A percentile compares a stretch with the other conserved stretches of the same genome.
phyloP scores from a whole-genome alignment of 73 alveolate species.

The Breviolum minutum region DNA sequence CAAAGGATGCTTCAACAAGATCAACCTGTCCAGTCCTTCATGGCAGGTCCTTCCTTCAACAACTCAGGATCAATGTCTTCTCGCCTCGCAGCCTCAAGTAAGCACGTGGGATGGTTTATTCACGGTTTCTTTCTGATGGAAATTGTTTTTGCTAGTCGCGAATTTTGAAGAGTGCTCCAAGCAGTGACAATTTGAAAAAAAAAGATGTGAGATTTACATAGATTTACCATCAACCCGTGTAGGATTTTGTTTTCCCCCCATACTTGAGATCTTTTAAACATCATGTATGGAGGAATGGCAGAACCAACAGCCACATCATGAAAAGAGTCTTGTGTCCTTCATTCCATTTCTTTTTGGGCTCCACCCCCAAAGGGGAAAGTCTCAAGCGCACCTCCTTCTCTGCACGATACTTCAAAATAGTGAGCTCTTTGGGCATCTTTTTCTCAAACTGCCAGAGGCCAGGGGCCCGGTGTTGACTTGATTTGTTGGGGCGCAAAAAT shows the following conservation, averaged over 20 bases:
- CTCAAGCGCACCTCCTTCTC: conserved; percentile 46
- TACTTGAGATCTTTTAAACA: no score
- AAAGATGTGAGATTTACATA: no score
- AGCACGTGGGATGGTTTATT: neutral
- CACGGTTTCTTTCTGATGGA: no score
- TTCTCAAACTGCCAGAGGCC: conserved; percentile 39
- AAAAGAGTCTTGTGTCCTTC: neutral
- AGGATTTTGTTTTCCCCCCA: no score
- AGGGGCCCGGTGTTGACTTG: neutral
- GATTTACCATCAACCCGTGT: no score
- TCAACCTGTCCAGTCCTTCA: conserved; percentile 10
- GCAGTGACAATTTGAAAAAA: no score
- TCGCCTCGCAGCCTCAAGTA: conserved; percentile 28
- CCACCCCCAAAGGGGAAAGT: neutral
- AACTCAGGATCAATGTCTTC: conserved; percentile 79
- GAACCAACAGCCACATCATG: no score
- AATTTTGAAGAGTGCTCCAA: no score
- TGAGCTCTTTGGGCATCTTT: conserved; percentile 72
- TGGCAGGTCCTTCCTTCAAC: conserved; percentile 49
- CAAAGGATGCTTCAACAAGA: neutral
- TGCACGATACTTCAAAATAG: conserved; percentile 52
- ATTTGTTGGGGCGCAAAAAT: neutral
- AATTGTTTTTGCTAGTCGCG: no score
- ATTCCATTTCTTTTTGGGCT: neutral
- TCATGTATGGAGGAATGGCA: no score